Base-by-base conservation (phyloP, 331 rosid genomes). In the Pyrus hybrid region DNA sequence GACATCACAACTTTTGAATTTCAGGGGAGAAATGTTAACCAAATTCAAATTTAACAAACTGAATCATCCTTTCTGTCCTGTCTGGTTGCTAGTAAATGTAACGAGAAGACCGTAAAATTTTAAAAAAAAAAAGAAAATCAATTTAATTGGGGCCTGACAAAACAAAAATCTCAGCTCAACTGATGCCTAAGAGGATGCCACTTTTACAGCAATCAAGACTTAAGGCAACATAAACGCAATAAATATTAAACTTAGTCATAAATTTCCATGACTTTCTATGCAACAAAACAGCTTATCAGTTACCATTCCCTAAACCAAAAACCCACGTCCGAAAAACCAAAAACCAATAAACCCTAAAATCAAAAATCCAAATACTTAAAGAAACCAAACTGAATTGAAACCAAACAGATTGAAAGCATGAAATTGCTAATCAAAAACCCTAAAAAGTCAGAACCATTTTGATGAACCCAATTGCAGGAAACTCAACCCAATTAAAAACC, bases 281-380 rank as follows among this genome's bases (percentile, higher is more conserved):
- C 45, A 45, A 79, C 79, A 67, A 85, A 82, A 78, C 77, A 61
- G 56, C n/a, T 61, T 73, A 72, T 72, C 71, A 75, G 75, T 63
- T 30, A 47, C 67, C 72, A 82, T 41, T 18, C 69, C 30, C 56
- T n/a, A 20, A 61, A 79, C 69, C 62, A 69, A 77, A 71, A 82
- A 76, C 87, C 82, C 63, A 76, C 73, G 71, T 17, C 45, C 37
- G 8, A 28, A 47, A 77, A 22, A 58, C 80, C 67, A 79, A 22
- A 28, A 28, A 83, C 18, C 60, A 74, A 63, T 23, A 80, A 87
- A 90, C 79, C 90, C 85, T 75, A 65, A 82, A 76, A 80, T 68
- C 32, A 35, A 37, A 49, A 75, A 73, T 14, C 21, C 73, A 3
- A 16, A 77, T 23, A 32, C 66, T 20, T 12, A 28, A 67, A 62